These are phyloP conservation scores for Beverwykella pulmonaria DNA, from an alignment of 495 filamentous ascomycete species.

Conservation along the genomic window DNA sequence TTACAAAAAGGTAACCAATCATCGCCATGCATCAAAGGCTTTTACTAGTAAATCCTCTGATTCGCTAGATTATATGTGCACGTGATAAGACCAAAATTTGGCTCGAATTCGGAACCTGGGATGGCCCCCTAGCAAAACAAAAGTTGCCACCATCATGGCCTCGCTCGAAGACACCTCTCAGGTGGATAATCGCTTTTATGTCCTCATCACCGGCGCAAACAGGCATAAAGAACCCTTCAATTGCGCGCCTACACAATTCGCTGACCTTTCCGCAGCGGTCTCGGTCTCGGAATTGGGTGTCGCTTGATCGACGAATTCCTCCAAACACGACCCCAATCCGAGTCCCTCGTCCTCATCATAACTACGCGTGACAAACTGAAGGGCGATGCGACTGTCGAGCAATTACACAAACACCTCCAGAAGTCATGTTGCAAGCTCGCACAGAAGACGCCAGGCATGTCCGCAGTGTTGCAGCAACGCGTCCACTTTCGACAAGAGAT, in stretches of 20 bases:
- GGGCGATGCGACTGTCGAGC: constrained; percentile 58
- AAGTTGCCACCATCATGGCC: background rate
- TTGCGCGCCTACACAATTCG: background rate
- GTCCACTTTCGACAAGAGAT: constrained; percentile 50
- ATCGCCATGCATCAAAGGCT: background rate
- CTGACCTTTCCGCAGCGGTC: constrained; percentile 61
- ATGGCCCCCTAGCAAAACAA: background rate
- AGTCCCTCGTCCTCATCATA: constrained; percentile 66
- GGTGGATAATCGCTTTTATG: constrained; percentile 43
- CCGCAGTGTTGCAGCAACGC: constrained; percentile 54
- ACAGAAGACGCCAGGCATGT: constrained; percentile 51
- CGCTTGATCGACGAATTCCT: constrained; percentile 94
- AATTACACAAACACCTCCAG: constrained; percentile 57
- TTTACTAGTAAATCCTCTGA: background rate
- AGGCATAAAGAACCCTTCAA: constrained; percentile 53
- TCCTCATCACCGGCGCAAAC: constrained; percentile 74
- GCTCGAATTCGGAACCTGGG: background rate
- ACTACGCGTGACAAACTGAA: constrained; percentile 66
- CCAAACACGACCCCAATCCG: constrained; percentile 59
- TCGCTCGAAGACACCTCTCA: constrained; percentile 14
- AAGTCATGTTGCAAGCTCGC: constrained; percentile 47
- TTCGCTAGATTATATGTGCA: background rate
- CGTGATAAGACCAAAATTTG: background rate
- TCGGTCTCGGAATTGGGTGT: constrained; percentile 82
- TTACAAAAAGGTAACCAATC: background rate